Conservation (phyloP, 768 basidiomycete species). For the Chalciporus pseudorubinellus region DNA sequence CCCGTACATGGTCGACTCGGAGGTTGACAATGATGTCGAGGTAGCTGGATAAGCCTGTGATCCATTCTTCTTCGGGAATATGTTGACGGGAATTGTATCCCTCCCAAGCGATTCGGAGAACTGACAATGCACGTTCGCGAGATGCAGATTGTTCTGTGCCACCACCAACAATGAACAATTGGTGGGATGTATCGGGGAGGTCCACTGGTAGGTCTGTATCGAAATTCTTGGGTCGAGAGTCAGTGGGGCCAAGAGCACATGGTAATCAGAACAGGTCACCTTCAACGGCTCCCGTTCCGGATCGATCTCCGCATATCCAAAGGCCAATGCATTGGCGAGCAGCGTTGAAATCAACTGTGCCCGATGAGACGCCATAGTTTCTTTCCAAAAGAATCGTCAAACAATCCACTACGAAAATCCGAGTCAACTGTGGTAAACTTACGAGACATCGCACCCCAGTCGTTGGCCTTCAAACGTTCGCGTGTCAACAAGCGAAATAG, state of each 20-base stretch:
- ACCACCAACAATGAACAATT: constrained; percentile 33
- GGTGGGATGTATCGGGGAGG: constrained; percentile 33
- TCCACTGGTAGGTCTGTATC: constrained; percentile 47
- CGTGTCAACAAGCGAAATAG: not conserved
- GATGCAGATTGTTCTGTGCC: constrained; percentile 12
- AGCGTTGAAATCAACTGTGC: constrained; percentile 41
- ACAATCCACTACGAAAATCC: not conserved
- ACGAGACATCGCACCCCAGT: constrained; percentile 70
- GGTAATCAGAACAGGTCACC: constrained; percentile 27
- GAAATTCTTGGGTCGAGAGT: constrained; percentile 40
- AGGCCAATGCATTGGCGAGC: constrained; percentile 47
- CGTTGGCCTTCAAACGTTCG: constrained; percentile 47
- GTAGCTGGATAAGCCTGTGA: constrained; percentile 34
- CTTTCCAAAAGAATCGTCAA: constrained; percentile 22
- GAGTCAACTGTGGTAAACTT: constrained; percentile 18
- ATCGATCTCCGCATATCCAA: constrained; percentile 45
- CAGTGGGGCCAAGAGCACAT: not conserved
- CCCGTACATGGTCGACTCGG: constrained; percentile 46
- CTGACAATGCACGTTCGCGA: constrained; percentile 14
- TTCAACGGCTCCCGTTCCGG: constrained; percentile 51
- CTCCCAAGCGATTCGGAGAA: constrained; percentile 21
- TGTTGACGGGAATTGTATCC: constrained; percentile 19
- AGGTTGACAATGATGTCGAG: constrained; percentile 39
- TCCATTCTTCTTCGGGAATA: constrained; percentile 36
- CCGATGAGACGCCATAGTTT: constrained; percentile 50